A percentile compares a stretch with the other conserved stretches of the same genome.
These are phyloP conservation scores for Piromyces finnis DNA, from an alignment of 192 early-diverging fungal species.

Conservation along the genomic window DNA sequence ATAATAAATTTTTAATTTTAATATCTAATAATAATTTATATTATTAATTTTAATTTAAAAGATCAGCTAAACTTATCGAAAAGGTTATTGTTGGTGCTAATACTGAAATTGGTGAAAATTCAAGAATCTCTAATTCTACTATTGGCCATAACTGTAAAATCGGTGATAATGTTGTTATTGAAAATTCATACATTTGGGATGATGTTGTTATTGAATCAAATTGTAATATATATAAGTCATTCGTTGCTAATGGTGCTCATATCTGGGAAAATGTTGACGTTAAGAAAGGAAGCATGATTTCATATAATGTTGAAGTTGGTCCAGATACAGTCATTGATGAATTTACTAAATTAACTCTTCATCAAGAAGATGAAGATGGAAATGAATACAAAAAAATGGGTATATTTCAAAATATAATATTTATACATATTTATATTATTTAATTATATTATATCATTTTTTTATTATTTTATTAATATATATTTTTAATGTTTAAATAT, in stretches of 20 bases:
- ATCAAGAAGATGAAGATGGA: slow-evolving; percentile 11
- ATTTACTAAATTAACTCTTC: slow-evolving; percentile 40
- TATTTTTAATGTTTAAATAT: not conserved
- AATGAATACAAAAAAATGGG: too few relatives aligned
- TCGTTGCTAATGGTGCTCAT: slow-evolving; percentile 53
- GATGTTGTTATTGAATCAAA: slow-evolving; percentile 45
- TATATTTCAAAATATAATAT: too few relatives aligned
- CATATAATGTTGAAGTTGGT: slow-evolving; percentile 38
- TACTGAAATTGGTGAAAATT: slow-evolving; percentile 54
- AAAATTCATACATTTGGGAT: slow-evolving; percentile 78
- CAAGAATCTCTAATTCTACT: slow-evolving; percentile 53
- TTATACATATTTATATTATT: too few relatives aligned
- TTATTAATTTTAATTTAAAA: slow-evolving; percentile 4
- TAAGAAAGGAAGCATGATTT: slow-evolving; percentile 54
- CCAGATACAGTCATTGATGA: slow-evolving; percentile 46
- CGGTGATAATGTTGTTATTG: slow-evolving; percentile 51
- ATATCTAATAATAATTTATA: not conserved
- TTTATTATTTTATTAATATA: not conserved
- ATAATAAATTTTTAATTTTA: not conserved
- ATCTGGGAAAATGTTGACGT: slow-evolving; percentile 48
- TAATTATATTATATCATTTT: too few relatives aligned
- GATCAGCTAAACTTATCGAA: slow-evolving; percentile 41
- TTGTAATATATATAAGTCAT: slow-evolving; percentile 43
- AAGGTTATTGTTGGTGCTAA: slow-evolving; percentile 67
- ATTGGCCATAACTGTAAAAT: slow-evolving; percentile 71